Base-by-base conservation (phyloP, 768 basidiomycete genomes). In the Suillus sp. region DNA sequence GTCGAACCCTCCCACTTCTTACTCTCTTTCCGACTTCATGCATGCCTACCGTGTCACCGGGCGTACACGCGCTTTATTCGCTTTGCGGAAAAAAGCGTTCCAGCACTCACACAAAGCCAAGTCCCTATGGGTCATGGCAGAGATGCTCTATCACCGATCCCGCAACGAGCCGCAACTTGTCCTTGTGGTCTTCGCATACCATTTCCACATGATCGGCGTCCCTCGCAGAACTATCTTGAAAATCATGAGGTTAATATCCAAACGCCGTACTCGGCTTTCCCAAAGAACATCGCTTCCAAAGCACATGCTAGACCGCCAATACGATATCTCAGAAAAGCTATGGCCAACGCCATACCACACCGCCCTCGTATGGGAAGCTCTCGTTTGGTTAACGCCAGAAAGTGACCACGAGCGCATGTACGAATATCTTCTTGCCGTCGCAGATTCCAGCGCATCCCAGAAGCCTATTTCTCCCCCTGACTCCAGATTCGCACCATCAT, bases 161-260 rank as follows among this genome's bases (percentile, higher is more conserved):
- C 66, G 66, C 16, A 66, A 37, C 13, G 65, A 70, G 43, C 59
- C 22, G 42, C 22, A 67, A 27, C 66, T 62, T n/a, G 58, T 68
- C 38, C 69, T 86, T 56, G 63, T 75, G 54, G 74, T 81, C 0
- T 91, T 85, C 68, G 71, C 74, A 14, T 77, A 81, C 7, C 79
- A 84, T 60, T 90, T 88, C 67, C 80, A 79, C 61, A 65, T 79
- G 8, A 72, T 79, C 42, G 87, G 85, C 16, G 75, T 91, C n/a
- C 87, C 89, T 0, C 65, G 35, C 60, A 76, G 40, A 70, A 76
- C 68, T 0, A 35, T 73, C 4, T 22, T 67, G 1, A 66, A 62
- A 8, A 32, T 66, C 22, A 53, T 72, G 47, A 60, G 53, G n/a
- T 34, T 57, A 16, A 34, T 57, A 20, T 53, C 59, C 16, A 58